A percentile compares a stretch with the other conserved stretches of the same genome.
Evolutionary conservation across 352 stramenopile genomes (phyloP).

Genomic region (Blastocystis sp.): DNA sequence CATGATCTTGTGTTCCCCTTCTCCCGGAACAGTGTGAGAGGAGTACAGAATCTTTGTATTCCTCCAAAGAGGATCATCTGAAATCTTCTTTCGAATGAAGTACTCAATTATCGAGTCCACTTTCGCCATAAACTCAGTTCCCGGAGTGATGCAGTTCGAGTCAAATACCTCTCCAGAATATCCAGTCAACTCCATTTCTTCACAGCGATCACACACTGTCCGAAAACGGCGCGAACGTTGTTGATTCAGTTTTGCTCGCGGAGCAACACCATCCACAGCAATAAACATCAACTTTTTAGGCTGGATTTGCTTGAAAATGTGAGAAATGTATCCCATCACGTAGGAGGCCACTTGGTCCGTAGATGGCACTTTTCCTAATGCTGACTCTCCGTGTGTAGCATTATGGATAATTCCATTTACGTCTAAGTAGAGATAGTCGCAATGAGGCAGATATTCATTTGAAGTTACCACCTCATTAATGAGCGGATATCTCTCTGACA

Average conservation of each 20-base stretch:
- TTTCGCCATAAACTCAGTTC: slow-evolving; percentile 95
- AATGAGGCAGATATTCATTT: slow-evolving; percentile 89
- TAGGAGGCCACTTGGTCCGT: slow-evolving; percentile 87
- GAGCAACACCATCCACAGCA: slow-evolving; percentile 94
- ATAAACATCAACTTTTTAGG: slow-evolving; percentile 93
- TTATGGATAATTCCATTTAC: slow-evolving; percentile 99
- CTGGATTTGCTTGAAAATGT: slow-evolving; percentile 90
- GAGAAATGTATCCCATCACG: slow-evolving; percentile 80
- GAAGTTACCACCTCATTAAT: slow-evolving; percentile 95
- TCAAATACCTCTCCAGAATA: slow-evolving; percentile 81
- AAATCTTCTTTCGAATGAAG: slow-evolving; percentile 83
- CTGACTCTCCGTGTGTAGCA: slow-evolving; percentile 88
- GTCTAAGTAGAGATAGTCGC: slow-evolving; percentile 98
- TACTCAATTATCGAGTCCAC: slow-evolving; percentile 77
- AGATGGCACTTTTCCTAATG: slow-evolving; percentile 74
- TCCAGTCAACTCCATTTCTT: slow-evolving; percentile 65
- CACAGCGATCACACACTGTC: slow-evolving; percentile 65
- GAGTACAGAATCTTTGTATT: slow-evolving; percentile 91
- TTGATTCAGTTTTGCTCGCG: slow-evolving; percentile 98
- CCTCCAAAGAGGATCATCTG: slow-evolving; percentile 86
- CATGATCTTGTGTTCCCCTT: slow-evolving; percentile 98
- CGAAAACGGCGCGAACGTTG: slow-evolving; percentile 90
- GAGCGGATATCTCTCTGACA: slow-evolving; percentile 91
- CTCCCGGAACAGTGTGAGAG: slow-evolving; percentile 90
- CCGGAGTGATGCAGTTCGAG: slow-evolving; percentile 98